Evolutionary conservation across 2,329 filamentous ascomycete genomes (phyloP), one percentile per base, ranked within the genome.

Genomic region (Paradendryphiella salina): DNA sequence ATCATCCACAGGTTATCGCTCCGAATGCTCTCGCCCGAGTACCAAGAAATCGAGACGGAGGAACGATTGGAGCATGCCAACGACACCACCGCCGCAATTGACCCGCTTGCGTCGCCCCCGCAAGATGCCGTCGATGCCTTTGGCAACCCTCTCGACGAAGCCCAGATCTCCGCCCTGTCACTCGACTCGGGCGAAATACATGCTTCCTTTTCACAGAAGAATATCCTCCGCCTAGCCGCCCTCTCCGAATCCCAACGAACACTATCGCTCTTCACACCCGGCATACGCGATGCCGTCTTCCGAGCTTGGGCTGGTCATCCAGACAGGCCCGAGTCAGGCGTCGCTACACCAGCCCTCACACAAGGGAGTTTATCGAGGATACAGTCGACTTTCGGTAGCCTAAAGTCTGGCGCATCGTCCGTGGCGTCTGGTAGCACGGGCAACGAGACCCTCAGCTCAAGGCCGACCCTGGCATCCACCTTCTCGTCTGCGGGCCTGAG

Each of bases 1-100:
- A 97, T 97, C 52, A 96, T 99, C 55, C 94, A 99, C 74, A 85
- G 91, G 43, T 77, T 99, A 15, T 97, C 93, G 0, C 78, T 97
- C 50, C 85, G 89, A 59, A 75, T 96, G 41, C 96, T 91, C 86
- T 94, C 90, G 46, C 90, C 92, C 0, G 93, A 97, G 61, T 90
- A 94, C 70, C 81, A 85, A 42, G 81, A 84, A 17, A 82, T 84
- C 41, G 87, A 89, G 60, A 79, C 80, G 29, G 80, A 84, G 54
- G 79, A 84, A 39, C 68, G 77, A 36, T 61, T 77, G 57, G 69
- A 76, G 9, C 70, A 77, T 49, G 68, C 74, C 1, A 82, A 81
- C 50, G 77, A 84, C 14, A 63, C 61, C 13, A 65, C 89, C 61
- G 76, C 83, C 44, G 82, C 85, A 20, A 80, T 92, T 39, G 89